A percentile compares a stretch with the other conserved stretches of the same genome.
Conservation (phyloP, 1,284 basidiomycete species). For the Ustilago nuda region DNA sequence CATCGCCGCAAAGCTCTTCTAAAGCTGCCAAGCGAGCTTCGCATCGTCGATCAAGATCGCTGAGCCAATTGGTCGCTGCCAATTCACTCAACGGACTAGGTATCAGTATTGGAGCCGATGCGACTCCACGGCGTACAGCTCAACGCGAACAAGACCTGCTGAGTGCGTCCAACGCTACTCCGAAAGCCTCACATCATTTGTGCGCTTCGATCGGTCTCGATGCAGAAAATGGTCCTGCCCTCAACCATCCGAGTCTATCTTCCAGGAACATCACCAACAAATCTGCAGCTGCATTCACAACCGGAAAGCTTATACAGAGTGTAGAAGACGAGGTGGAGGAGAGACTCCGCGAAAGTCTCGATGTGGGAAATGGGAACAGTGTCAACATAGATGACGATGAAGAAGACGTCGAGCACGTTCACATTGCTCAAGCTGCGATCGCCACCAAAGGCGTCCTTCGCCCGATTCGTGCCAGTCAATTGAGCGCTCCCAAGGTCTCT, state of each 20-base stretch:
- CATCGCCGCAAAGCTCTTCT: neutral
- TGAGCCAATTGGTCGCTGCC: constrained; percentile 13
- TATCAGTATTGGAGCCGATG: constrained; percentile 29
- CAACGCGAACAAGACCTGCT: constrained; percentile 22
- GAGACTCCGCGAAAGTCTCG: constrained; percentile 30
- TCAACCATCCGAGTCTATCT: neutral
- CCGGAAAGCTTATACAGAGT: neutral
- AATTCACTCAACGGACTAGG: constrained; percentile 39
- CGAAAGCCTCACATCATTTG: constrained; percentile 35
- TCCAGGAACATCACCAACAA: neutral
- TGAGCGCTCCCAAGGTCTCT: constrained; percentile 30
- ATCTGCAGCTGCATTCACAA: neutral
- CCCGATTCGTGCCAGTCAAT: constrained; percentile 33
- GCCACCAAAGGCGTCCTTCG: constrained; percentile 34
- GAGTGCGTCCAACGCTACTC: constrained; percentile 24
- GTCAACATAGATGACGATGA: constrained; percentile 27
- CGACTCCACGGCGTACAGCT: constrained; percentile 20
- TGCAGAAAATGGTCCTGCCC: neutral
- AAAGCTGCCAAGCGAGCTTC: constrained; percentile 11
- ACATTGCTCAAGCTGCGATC: constrained; percentile 45
- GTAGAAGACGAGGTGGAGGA: constrained; percentile 25
- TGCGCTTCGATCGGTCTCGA: constrained; percentile 26
- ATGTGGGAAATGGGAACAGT: constrained; percentile 3
- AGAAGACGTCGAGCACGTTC: constrained; percentile 36
- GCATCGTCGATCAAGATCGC: constrained; percentile 21